Evolutionary conservation across 106 monocot species (phyloP), one percentile per base, ranked within the genome.

Genomic region (Phalaenopsis equestris): DNA sequence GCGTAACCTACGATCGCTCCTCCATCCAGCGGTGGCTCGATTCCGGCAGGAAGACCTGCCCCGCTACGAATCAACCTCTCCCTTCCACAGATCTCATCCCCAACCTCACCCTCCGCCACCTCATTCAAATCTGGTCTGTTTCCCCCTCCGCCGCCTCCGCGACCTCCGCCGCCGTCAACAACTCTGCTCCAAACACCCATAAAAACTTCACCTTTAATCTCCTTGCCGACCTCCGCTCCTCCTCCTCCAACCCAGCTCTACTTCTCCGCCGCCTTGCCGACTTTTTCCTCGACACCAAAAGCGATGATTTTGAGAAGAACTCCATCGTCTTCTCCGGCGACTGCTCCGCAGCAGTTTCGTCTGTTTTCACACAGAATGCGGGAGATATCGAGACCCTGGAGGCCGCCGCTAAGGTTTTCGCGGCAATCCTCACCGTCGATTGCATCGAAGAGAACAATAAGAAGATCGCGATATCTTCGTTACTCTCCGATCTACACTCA

Each of bases 1-100:
- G 92, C 76, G 87, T 92, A 52, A 89, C 92, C 76, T 92, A 92
- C 87, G 92, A 92, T 79, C 87, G 92, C 18, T 70, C 84, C 68
- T 89, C 92, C 75, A 92, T 92, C 86, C 82, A 87, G 46, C 79
- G 82, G 15, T 92, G 92, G 92, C 80, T 92, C 2, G 92, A 89
- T 0, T 81, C 82, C 72, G 92, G 92, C 19, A 85, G 87, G 80
- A 84, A 80, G 65, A 92, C 87, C 11, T 92, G 92, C 68, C 89
- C 92, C 8, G 92, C 89, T 47, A 92, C 92, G 64, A 87, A 86
- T 89, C 92, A 85, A 48, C 82, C 85, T 4, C 87, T 92, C 52
- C 84, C 87, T 58, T 82, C 87, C 72, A 92, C 85, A 43, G 92
- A 92, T 72, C 84, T 89, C 75, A 78, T 87, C 64, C 92, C 92